Evolutionary conservation across 306 rosid genomes (phyloP).

Genomic region (Quercus rubra): DNA sequence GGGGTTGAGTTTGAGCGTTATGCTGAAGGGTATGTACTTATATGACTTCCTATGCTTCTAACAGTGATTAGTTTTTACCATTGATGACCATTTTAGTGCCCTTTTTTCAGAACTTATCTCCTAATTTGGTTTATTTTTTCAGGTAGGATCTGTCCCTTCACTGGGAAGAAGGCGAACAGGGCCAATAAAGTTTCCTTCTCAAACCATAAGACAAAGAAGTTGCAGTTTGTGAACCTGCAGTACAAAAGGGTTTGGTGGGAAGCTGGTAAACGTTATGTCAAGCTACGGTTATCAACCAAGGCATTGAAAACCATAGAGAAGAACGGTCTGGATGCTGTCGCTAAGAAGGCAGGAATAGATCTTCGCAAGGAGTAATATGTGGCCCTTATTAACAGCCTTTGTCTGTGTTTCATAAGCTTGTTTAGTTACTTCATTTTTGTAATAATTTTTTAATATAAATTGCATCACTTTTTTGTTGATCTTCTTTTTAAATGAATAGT

Average conservation of each 20-base stretch:
- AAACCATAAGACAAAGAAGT: conserved; percentile 79
- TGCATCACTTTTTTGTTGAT: neutral
- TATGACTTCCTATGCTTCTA: neutral
- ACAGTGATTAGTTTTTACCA: neutral
- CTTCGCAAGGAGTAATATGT: conserved; percentile 61
- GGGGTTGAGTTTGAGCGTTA: neutral
- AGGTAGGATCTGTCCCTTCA: conserved; percentile 86
- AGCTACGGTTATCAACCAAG: conserved; percentile 86
- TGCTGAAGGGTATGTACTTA: neutral
- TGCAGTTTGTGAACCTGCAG: conserved; percentile 93
- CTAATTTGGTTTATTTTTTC: conserved; percentile 13
- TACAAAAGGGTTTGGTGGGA: conserved; percentile 98
- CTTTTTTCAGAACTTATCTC: neutral
- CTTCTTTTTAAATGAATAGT: neutral
- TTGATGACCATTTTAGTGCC: neutral
- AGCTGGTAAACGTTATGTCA: conserved; percentile 88
- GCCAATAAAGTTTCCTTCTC: conserved; percentile 87
- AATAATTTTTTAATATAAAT: neutral
- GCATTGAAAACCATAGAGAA: conserved; percentile 95
- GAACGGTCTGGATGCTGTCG: conserved; percentile 92
- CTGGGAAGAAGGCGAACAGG: conserved; percentile 88
- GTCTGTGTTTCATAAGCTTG: conserved; percentile 13
- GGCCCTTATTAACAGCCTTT: neutral
- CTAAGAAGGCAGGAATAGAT: conserved; percentile 94
- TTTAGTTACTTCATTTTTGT: neutral